Conservation (phyloP, 805 yeast species). For the Ogataea methanolica region DNA sequence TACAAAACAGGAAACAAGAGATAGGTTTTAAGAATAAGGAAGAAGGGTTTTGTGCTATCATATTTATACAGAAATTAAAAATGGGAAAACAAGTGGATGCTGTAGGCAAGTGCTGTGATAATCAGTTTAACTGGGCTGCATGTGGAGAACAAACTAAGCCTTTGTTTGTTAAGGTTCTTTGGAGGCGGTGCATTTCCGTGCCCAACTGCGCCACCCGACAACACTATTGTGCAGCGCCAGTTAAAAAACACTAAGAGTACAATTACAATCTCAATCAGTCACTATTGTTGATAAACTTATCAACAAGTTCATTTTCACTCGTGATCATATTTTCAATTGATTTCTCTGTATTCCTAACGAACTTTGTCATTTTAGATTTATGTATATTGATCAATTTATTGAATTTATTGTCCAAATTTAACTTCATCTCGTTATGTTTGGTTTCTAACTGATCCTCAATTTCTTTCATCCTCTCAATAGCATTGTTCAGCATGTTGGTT, state of each 20-base stretch:
- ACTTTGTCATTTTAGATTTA: conserved; percentile 8
- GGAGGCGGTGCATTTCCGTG: too few relatives aligned
- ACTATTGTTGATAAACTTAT: conserved; percentile 2
- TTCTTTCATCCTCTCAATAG: conserved; percentile 9
- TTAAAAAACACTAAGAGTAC: not conserved
- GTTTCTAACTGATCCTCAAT: conserved; percentile 9
- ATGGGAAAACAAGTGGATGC: too few relatives aligned
- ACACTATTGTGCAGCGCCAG: not conserved
- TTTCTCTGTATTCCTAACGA: conserved; percentile 8
- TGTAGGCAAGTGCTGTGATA: too few relatives aligned
- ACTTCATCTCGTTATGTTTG: conserved; percentile 9
- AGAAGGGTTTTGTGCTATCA: too few relatives aligned
- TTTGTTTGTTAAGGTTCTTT: too few relatives aligned
- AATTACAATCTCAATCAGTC: not conserved
- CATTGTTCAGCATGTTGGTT: conserved; percentile 10
- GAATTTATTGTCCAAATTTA: conserved; percentile 12
- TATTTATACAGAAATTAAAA: too few relatives aligned
- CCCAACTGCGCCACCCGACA: not conserved
- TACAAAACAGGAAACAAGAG: too few relatives aligned
- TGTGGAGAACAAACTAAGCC: too few relatives aligned
- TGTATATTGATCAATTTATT: conserved; percentile 9
- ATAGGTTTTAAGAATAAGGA: too few relatives aligned
- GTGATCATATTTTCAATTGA: conserved; percentile 8
- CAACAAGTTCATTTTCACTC: conserved; percentile 9
- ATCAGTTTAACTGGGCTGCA: too few relatives aligned